phyloP scores from a whole-genome alignment of 2,329 filamentous ascomycete species.

The Talaromyces islandicus region DNA sequence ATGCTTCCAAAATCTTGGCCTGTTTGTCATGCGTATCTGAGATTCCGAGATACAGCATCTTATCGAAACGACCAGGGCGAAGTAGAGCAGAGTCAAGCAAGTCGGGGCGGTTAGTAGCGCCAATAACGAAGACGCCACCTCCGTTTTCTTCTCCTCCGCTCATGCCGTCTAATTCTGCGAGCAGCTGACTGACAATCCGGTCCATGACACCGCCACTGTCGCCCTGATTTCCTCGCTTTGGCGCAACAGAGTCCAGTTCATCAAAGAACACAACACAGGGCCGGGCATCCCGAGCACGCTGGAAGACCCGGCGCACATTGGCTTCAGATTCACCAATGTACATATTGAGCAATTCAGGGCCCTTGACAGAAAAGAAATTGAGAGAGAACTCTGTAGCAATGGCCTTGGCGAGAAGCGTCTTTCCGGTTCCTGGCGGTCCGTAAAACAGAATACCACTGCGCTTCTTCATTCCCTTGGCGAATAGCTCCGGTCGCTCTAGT shows the following conservation, averaged over 20 bases:
- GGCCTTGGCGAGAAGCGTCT: conserved; percentile 97
- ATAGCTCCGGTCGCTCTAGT: conserved; percentile 83
- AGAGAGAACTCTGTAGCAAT: conserved; percentile 98
- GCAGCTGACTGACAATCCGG: conserved; percentile 86
- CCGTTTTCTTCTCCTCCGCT: conserved; percentile 75
- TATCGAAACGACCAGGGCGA: conserved; percentile 88
- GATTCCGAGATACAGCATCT: conserved; percentile 95
- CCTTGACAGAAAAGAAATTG: conserved; percentile 99
- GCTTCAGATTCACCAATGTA: conserved; percentile 99
- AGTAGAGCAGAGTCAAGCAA: conserved; percentile 84
- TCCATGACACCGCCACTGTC: conserved; percentile 98
- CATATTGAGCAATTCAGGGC: conserved; percentile 96
- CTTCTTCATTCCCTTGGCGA: conserved; percentile 97
- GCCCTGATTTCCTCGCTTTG: conserved; percentile 93
- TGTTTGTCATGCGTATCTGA: conserved; percentile 97
- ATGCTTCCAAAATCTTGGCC: conserved; percentile 82
- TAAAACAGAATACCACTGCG: conserved; percentile 98
- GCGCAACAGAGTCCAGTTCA: conserved; percentile 93
- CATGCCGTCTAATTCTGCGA: conserved; percentile 97
- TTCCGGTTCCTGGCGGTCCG: conserved; percentile 97
- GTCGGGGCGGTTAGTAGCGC: conserved; percentile 91
- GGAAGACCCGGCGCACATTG: conserved; percentile 98
- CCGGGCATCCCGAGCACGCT: conserved; percentile 94
- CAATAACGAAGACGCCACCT: conserved; percentile 91
- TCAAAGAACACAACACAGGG: conserved; percentile 98